These are phyloP conservation scores for Nicotiana tabacum DNA, from an alignment of 257 asterid species.

Conservation along the genomic window DNA sequence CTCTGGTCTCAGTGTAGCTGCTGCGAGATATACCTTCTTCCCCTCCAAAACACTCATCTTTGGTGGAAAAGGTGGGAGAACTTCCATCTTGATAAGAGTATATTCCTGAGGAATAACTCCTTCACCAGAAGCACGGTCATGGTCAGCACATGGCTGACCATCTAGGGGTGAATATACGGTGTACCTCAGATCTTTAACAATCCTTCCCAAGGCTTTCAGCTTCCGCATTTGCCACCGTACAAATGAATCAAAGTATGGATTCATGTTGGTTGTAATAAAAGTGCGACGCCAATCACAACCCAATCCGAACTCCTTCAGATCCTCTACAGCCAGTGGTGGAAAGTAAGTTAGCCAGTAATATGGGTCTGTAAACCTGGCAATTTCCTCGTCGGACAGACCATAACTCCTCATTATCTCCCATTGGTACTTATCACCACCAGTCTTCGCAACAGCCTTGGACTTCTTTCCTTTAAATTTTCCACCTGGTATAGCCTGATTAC, in stretches of 20 bases:
- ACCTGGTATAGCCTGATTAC: constrained; percentile 49
- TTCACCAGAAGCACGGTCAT: constrained; percentile 96
- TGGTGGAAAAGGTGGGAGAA: constrained; percentile 68
- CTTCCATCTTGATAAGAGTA: constrained; percentile 90
- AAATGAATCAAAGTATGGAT: constrained; percentile 78
- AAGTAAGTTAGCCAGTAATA: constrained; percentile 75
- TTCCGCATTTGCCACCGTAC: constrained; percentile 89
- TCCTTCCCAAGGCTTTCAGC: constrained; percentile 72
- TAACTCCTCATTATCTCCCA: constrained; percentile 95
- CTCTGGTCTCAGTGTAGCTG: constrained; percentile 92
- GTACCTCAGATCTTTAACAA: constrained; percentile 78
- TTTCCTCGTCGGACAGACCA: constrained; percentile 76
- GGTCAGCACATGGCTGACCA: constrained; percentile 98
- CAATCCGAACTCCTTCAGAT: constrained; percentile 84
- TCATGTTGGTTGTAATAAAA: constrained; percentile 75
- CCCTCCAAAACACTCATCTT: constrained; percentile 71
- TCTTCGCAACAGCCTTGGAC: constrained; percentile 78
- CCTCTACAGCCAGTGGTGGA: constrained; percentile 90
- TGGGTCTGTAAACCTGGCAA: constrained; percentile 59
- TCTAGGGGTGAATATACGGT: constrained; percentile 82
- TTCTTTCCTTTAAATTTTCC: constrained; percentile 87
- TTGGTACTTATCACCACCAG: constrained; percentile 67
- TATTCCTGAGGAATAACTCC: constrained; percentile 95
- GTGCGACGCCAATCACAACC: constrained; percentile 98
- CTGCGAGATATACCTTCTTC: constrained; percentile 84